Conservation (phyloP, 176 grass and related monocot genomes). For the Eleusine coracana region DNA sequence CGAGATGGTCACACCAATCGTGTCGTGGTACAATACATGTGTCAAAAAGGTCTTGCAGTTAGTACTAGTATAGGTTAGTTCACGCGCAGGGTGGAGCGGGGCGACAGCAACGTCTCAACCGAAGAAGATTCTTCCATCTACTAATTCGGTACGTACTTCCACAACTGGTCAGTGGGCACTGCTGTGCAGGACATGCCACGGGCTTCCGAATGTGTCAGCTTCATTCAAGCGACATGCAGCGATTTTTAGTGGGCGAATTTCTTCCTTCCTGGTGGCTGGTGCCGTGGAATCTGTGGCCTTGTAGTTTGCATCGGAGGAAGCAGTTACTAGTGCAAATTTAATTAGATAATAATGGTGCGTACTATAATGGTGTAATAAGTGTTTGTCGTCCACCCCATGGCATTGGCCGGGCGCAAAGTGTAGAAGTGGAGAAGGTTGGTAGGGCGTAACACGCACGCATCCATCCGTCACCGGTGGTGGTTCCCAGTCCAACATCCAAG, state of each 20-base stretch:
- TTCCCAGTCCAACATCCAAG: not conserved
- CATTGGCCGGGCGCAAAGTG: not conserved
- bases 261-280: too few relatives aligned
- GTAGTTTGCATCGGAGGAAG: too few relatives aligned
- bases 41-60: not conserved
- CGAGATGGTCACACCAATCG: conserved; percentile 1
- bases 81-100: not conserved
- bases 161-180: not conserved
- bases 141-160: conserved; percentile 12
- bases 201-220: not conserved
- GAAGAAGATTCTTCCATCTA: conserved; percentile 47
- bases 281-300: too few relatives aligned
- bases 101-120: conserved; percentile 49
- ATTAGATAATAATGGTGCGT: too few relatives aligned
- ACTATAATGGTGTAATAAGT: not conserved
- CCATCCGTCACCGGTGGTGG: not conserved
- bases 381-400: not conserved
- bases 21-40: not conserved
- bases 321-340: too few relatives aligned
- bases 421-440: conserved; percentile 9
- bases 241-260: too few relatives aligned
- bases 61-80: not conserved
- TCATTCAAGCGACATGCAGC: too few relatives aligned
- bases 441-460: conserved; percentile 6
- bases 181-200: not conserved